Evolutionary conservation across 805 yeast species (phyloP).

Genomic region (Saturnispora dispora): DNA sequence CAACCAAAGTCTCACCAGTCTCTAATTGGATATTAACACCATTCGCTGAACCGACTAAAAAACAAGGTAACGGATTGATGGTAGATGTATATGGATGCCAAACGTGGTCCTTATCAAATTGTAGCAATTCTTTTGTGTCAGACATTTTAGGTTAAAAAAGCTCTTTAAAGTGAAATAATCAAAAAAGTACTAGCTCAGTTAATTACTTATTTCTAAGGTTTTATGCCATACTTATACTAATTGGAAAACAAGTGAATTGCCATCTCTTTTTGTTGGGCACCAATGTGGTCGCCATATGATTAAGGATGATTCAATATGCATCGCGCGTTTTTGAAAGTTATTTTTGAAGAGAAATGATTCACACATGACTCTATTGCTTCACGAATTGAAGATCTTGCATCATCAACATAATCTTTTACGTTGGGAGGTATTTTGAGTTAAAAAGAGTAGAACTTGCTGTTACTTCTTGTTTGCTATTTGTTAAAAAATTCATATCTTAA

Average conservation of each 20-base stretch:
- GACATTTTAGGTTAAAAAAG: background rate
- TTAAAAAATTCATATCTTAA: too few species aligned
- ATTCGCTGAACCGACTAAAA: slow-evolving; percentile 6
- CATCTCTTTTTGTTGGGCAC: background rate
- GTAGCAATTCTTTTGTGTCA: background rate
- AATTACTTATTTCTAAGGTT: background rate
- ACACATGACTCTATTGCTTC: background rate
- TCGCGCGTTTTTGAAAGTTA: background rate
- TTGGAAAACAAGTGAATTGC: background rate
- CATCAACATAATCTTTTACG: too few species aligned
- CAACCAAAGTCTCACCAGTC: slow-evolving; percentile 2
- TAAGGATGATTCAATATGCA: background rate
- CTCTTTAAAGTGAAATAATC: background rate
- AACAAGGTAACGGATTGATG: slow-evolving; percentile 8
- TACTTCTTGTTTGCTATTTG: too few species aligned
- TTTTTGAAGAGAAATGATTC: background rate
- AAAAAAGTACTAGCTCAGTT: background rate
- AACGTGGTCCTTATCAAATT: slow-evolving; percentile 6
- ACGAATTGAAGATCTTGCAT: too few species aligned
- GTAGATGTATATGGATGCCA: slow-evolving; percentile 11
- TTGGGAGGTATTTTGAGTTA: too few species aligned
- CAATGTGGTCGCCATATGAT: background rate
- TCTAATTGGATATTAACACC: slow-evolving; percentile 4
- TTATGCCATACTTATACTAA: background rate
- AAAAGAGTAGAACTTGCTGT: too few species aligned